Evolutionary conservation across 2,329 filamentous ascomycete genomes (phyloP).

Genomic region (Basipetospora chlamydospora): DNA sequence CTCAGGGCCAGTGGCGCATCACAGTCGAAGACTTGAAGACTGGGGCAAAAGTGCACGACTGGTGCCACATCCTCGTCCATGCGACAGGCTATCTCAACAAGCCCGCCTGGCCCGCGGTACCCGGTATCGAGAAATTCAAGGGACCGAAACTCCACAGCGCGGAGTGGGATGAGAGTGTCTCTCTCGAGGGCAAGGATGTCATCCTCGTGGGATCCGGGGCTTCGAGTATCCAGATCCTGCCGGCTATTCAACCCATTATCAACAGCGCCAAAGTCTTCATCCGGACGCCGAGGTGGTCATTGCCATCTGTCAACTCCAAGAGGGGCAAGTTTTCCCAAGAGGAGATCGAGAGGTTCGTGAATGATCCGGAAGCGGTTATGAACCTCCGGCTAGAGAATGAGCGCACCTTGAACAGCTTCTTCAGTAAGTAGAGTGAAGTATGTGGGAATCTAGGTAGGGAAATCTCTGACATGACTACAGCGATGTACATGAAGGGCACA

Average conservation of each 20-base stretch:
- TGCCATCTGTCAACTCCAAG: slow-evolving; percentile 31
- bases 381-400: no score
- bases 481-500: no score
- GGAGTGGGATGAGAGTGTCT: slow-evolving; percentile 39
- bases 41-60: neutral
- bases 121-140: slow-evolving; percentile 32
- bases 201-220: slow-evolving; percentile 51
- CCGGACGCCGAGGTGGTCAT: slow-evolving; percentile 43
- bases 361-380: slow-evolving; percentile 38
- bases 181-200: slow-evolving; percentile 33
- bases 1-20: neutral
- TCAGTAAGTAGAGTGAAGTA: no score
- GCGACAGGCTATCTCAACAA: neutral
- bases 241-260: slow-evolving; percentile 34
- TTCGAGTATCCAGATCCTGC: slow-evolving; percentile 40
- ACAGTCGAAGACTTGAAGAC: neutral
- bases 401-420: no score
- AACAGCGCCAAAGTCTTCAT: slow-evolving; percentile 47
- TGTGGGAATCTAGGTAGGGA: no score
- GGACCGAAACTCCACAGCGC: slow-evolving; percentile 42
- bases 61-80: neutral
- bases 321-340: slow-evolving; percentile 30
- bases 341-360: slow-evolving; percentile 38
- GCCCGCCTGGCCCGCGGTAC: slow-evolving; percentile 29
- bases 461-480: no score